Evolutionary conservation across 1,284 basidiomycete genomes (phyloP).

Genomic region (Chiua sp.): DNA sequence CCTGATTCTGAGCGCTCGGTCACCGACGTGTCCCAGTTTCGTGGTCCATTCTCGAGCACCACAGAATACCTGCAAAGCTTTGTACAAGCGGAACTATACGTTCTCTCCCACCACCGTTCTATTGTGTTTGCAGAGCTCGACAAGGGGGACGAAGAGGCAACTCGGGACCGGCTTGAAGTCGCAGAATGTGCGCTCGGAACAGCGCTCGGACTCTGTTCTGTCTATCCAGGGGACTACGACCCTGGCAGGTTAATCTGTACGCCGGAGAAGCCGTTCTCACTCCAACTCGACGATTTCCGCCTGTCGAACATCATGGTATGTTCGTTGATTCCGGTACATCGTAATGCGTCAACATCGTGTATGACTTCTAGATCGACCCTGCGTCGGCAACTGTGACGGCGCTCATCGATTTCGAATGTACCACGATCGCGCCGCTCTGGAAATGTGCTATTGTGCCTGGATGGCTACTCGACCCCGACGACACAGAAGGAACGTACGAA

Average conservation of each 20-base stretch:
- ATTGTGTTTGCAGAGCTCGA: neutral
- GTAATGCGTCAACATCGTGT: neutral
- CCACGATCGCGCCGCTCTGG: neutral
- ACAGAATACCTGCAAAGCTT: conserved; percentile 5
- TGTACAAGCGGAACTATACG: neutral
- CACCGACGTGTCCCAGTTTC: neutral
- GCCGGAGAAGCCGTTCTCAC: neutral
- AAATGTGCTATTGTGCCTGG: neutral
- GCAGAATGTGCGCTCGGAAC: neutral
- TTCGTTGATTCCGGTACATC: neutral
- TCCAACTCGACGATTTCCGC: conserved; percentile 5
- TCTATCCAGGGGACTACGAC: conserved; percentile 4
- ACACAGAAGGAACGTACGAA: neutral
- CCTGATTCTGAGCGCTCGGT: neutral
- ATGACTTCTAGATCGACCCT: neutral
- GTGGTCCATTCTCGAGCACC: neutral
- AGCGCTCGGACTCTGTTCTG: neutral
- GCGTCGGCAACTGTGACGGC: neutral
- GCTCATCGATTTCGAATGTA: neutral
- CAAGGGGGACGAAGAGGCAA: neutral
- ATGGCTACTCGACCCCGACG: neutral
- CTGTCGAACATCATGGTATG: conserved; percentile 9
- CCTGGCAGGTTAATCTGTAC: neutral
- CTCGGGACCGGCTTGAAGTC: neutral
- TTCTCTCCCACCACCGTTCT: neutral